Base-by-base conservation (phyloP, 257 asterid genomes). In the Linderniella brevidens region DNA sequence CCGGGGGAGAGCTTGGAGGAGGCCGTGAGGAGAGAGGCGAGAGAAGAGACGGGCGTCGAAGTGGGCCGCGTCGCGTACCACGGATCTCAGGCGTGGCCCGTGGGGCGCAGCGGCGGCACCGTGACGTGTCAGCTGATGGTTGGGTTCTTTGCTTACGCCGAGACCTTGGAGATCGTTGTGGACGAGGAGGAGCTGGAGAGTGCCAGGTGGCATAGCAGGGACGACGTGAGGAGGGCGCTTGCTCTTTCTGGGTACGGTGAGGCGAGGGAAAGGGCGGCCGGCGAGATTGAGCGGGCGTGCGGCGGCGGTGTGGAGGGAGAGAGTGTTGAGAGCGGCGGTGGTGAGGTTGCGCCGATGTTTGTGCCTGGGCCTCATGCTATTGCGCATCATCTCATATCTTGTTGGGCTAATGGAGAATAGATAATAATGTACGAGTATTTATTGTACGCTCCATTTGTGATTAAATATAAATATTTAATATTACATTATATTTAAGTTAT, bases 51-150 rank as follows among this genome's bases (percentile, higher is more conserved):
- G 37, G 93, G 98, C 55, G 68, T 88, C 59, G 98, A 88, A 74
- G 94, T 88, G 61, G 98, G 86, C 43, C 82, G 84, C 57, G 98
- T 88, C 43, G 71, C 78, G 42, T 84, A 88, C 58, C 95, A 80
- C 68, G 80, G 95, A 68, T 88, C 98, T 68, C 98, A 84, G 73
- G 95, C 95, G 35, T 88, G 94, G 95, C 98, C 98, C 32, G 95
- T 84, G 54, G 98, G 94, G 66, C 94, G 94, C 1, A 70, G 73
- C 58, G n/a, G 94, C 1, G 76, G 85, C 32, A 6, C 32, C 68
- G 84, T 88, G 79, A 95, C 98, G 1, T 84, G 98, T 71, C 98
- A 88, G 63, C 74, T 88, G 54, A 88, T 84, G 98, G 71, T 80
- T 36, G 96, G 96, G 47, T 84, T 88, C 80, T 74, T 72, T 49